Base-by-base conservation (phyloP, 768 basidiomycete genomes). In the Mycena floridula region DNA sequence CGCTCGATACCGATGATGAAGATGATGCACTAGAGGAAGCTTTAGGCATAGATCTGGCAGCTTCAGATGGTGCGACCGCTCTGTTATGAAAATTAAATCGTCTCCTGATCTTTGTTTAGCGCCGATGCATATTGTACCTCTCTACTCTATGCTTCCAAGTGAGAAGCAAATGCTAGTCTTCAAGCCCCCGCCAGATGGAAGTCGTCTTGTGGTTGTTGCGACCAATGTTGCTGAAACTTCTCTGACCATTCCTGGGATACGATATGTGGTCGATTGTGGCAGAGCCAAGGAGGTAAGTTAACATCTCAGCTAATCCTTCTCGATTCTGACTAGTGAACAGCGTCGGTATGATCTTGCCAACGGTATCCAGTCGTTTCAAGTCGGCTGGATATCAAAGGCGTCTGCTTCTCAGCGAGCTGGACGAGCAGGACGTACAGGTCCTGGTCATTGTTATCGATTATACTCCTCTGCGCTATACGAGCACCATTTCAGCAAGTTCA, bases 221-320 rank as follows among this genome's bases (percentile, higher is more conserved):
- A 98, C 95, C 2, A 97, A 98, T 59, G 86, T 97, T 22, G 95
- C 95, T 1, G 95, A 98, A 61, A 98, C 95, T 0, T 96, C 95
- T 6, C 69, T 98, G 25, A 98, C 95, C 0, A 99, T 99, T 47
- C 95, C 95, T 21, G 89, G 89, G 5, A 94, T 99, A 54, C 86
- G 89, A 13, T 99, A 99, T 63, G 95, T 99, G n/a, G 81, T 99
- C 23, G 95, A 99, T 59, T 87, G 87, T 55, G 95, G 95, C 4
- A 77, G 94, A 51, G 91, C 89, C 4, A 98, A 99, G 65, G 92
- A 98, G 74, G 90, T 89, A 52, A 28, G 57, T 43, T n/a, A n/a
- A 24, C 35, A 7, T 20, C 4, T 37, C 30, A 23, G 28, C 13
- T 28, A 47, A 27, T 41, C 27, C 25, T 12, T 23, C 18, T 21